Evolutionary conservation across 2,329 filamentous ascomycete genomes (phyloP).

Genomic region (Talaromyces rugulosus): DNA sequence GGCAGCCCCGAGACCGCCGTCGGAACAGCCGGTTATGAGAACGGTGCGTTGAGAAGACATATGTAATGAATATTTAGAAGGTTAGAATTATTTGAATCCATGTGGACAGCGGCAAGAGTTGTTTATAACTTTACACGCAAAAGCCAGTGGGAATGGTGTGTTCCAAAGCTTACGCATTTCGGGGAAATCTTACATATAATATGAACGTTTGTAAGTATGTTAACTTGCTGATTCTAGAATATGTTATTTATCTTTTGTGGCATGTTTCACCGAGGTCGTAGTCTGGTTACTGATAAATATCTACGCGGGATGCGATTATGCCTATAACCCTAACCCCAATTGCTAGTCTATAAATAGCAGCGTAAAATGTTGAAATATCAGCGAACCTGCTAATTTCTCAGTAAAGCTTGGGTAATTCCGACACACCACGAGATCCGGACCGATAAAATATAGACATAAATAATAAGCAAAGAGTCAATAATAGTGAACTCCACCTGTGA

Average conservation of each 20-base stretch:
- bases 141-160: too few relatives aligned
- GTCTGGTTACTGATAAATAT: neutral
- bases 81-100: too few relatives aligned
- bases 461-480: neutral
- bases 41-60: conserved; percentile 5
- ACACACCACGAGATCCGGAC: neutral
- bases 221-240: neutral
- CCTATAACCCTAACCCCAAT: neutral
- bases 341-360: neutral
- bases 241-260: neutral
- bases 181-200: too few relatives aligned
- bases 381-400: neutral
- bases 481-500: neutral
- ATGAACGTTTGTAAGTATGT: neutral
- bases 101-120: too few relatives aligned
- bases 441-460: neutral
- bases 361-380: neutral
- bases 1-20: neutral
- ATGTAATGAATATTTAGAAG: too few relatives aligned
- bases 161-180: too few relatives aligned
- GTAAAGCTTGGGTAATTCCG: neutral
- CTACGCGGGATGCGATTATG: too few relatives aligned
- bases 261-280: neutral
- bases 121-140: too few relatives aligned
- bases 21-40: conserved; percentile 8